Percentiles rank a stretch among this genome's conserved stretches.
These are phyloP conservation scores for Porpolomopsis calyptriformis DNA, from an alignment of 768 basidiomycete genomes.

Conservation along the genomic window DNA sequence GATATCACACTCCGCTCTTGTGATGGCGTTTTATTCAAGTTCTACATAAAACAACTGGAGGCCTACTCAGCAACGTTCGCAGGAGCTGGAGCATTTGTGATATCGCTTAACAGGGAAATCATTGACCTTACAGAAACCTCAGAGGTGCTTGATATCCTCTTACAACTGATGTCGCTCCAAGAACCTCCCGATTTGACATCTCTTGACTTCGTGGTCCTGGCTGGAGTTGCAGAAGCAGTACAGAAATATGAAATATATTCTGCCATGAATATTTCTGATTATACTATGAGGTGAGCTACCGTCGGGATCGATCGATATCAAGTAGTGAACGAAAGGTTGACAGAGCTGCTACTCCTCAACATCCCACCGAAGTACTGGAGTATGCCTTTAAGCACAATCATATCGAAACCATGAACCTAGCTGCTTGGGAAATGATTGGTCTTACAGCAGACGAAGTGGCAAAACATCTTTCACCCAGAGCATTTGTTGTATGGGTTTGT, in stretches of 20 bases:
- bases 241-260: conserved; percentile 13
- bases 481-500: not conserved
- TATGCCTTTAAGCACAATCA: conserved; percentile 11
- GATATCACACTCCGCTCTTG: conserved; percentile 6
- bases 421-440: conserved; percentile 1
- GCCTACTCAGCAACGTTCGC: conserved; percentile 9
- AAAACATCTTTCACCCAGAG: not conserved
- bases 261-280: not conserved
- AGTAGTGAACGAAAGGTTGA: not conserved
- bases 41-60: conserved; percentile 7
- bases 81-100: not conserved
- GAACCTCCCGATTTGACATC: conserved; percentile 8
- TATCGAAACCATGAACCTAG: conserved; percentile 1
- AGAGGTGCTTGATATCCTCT: conserved; percentile 4
- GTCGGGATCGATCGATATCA: not conserved
- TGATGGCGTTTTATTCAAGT: conserved; percentile 5
- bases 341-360: conserved; percentile 1
- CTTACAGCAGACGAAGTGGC: not conserved
- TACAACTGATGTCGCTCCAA: conserved; percentile 10
- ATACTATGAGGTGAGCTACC: conserved; percentile 1
- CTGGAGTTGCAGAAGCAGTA: conserved; percentile 9
- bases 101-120: not conserved
- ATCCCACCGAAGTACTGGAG: conserved; percentile 8
- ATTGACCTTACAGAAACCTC: conserved; percentile 9
- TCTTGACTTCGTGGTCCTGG: conserved; percentile 4